Conservation (phyloP, 352 stramenopile genomes). For the Globisporangium iwayamae region DNA sequence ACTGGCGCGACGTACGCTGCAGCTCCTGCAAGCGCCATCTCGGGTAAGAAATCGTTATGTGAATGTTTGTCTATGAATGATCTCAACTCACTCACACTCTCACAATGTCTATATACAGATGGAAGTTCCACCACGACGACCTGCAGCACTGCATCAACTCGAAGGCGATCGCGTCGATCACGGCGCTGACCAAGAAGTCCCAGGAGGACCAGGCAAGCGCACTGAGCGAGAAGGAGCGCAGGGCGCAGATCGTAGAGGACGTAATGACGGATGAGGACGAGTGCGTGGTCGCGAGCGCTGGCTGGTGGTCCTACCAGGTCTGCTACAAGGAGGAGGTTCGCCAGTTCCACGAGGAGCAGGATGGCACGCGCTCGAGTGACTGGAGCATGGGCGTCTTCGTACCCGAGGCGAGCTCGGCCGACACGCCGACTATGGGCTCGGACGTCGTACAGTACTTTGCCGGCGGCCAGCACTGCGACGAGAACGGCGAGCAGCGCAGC, state of each 20-base stretch:
- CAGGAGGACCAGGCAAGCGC: conserved; percentile 36
- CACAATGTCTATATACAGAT: conserved; percentile 25
- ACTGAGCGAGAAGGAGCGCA: conserved; percentile 30
- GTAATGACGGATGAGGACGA: conserved; percentile 36
- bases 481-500: conserved; percentile 71
- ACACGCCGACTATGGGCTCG: conserved; percentile 21
- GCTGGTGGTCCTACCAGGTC: conserved; percentile 86
- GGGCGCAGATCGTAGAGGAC: conserved; percentile 41
- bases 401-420: conserved; percentile 22
- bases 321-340: conserved; percentile 81
- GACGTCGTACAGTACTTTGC: conserved; percentile 73
- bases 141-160: conserved; percentile 66
- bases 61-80: neutral
- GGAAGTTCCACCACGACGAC: conserved; percentile 82
- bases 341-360: conserved; percentile 76
- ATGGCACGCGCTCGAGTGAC: conserved; percentile 64
- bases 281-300: conserved; percentile 54
- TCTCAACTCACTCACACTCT: neutral
- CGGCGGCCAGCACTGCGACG: conserved; percentile 77
- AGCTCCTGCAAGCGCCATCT: conserved; percentile 71
- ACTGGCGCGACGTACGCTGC: conserved; percentile 74
- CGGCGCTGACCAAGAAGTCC: conserved; percentile 28
- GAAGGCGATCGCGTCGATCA: conserved; percentile 49
- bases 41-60: conserved; percentile 29
- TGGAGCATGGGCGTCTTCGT: conserved; percentile 84